Conservation (phyloP, 2,329 filamentous ascomycete genomes). For the Verticillium nubilum region DNA sequence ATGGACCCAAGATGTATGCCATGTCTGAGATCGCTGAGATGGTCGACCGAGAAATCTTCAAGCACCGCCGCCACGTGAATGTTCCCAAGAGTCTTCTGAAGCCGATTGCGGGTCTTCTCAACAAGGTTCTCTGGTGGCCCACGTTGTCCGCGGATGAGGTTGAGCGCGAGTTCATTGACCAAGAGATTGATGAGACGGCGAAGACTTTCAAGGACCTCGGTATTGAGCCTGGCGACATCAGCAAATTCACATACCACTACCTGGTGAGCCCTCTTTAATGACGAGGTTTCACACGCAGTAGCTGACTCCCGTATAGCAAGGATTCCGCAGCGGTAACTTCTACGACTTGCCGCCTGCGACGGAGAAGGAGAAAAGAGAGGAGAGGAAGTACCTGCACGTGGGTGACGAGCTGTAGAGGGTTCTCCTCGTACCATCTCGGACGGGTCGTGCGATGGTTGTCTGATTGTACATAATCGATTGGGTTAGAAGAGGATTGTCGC, state of each 20-base stretch:
- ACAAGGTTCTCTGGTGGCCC: conserved; percentile 86
- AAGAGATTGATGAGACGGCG: conserved; percentile 80
- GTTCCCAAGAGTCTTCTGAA: conserved; percentile 76
- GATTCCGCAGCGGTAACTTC: conserved; percentile 80
- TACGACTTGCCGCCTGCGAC: conserved; percentile 94
- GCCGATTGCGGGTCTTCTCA: conserved; percentile 67
- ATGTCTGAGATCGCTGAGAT: conserved; percentile 80
- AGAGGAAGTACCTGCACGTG: conserved; percentile 96
- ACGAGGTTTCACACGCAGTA: not conserved
- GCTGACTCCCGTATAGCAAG: conserved; percentile 54
- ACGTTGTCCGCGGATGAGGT: conserved; percentile 78
- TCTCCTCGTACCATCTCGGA: not conserved
- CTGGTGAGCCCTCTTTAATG: conserved; percentile 54
- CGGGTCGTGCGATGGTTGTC: not conserved
- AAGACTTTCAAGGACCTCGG: conserved; percentile 95
- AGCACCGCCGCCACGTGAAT: conserved; percentile 86
- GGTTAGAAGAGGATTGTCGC: not conserved
- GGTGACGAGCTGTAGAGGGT: conserved; percentile 69
- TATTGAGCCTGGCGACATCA: conserved; percentile 83
- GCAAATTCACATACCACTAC: conserved; percentile 87
- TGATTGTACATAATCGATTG: not conserved
- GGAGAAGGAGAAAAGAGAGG: conserved; percentile 88
- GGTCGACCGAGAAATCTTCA: conserved; percentile 89
- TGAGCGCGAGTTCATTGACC: conserved; percentile 89
- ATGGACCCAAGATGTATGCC: conserved; percentile 88